phyloP scores from a whole-genome alignment of 176 grass and related monocot species.

The Echinochloa phyllopogon region DNA sequence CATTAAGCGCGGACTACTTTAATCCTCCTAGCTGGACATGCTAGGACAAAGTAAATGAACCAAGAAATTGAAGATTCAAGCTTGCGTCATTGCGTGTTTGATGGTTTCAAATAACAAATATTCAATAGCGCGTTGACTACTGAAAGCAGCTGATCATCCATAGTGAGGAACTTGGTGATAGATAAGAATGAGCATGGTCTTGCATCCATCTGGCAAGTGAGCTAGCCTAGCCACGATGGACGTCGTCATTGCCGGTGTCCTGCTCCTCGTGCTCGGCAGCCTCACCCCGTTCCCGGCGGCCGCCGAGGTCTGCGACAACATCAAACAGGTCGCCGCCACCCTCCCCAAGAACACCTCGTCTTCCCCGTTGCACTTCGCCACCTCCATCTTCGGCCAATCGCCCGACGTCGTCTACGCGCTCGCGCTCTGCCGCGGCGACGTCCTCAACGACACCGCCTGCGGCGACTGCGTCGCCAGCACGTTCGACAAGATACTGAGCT shows the following conservation, averaged over 20 bases:
- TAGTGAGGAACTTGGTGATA: not conserved
- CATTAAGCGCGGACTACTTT: not conserved
- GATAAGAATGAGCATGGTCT: not conserved
- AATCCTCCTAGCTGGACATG: not conserved
- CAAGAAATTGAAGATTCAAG: not conserved
- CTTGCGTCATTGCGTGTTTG: not conserved
- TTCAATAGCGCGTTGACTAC: not conserved
- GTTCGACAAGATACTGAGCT: not conserved
- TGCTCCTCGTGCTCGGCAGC: not conserved
- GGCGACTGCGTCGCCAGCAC: not conserved
- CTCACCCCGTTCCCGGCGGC: slow-evolving; percentile 1
- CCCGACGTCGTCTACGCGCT: slow-evolving; percentile 35
- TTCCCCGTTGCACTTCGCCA: slow-evolving; percentile 34
- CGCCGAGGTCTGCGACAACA: slow-evolving; percentile 38
- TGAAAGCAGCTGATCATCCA: not conserved
- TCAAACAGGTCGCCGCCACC: not conserved
- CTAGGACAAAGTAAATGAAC: not conserved
- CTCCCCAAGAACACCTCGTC: slow-evolving; percentile 24
- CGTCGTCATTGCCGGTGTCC: not conserved
- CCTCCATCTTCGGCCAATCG: not conserved
- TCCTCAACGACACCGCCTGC: not conserved
- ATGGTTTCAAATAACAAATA: slow-evolving; percentile 10
- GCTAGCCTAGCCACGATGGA: not conserved
- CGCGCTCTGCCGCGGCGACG: slow-evolving; percentile 50
- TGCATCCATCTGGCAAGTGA: no score